Evolutionary conservation across 1,284 basidiomycete genomes (phyloP), one percentile per base, ranked within the genome.

Genomic region (Gastroboletus turbinatus): DNA sequence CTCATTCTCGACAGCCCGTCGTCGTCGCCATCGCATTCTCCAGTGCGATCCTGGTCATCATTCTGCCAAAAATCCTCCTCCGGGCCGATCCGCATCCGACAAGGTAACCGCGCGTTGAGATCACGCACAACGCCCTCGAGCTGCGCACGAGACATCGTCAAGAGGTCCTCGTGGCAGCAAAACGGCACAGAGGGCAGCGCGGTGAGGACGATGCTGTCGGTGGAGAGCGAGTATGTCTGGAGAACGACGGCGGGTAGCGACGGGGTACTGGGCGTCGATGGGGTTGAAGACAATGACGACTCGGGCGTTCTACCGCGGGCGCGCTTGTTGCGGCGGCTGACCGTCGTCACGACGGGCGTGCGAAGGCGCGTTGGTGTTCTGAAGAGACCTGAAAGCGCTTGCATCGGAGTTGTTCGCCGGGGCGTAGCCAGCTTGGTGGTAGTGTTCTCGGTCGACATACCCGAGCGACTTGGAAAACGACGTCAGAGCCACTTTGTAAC

Each of bases 161-260:
- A 58, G 40, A 85, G 78, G 60, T 85, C 83, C 53, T 82, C 82
- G 64, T 85, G 82, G 67, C 82, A 85, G 69, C 82, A 84, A 69
- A 85, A 85, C 0, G 82, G 83, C 4, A 77, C 64, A 27, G 68
- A 67, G 52, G 74, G 68, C 7, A 85, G 72, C 13, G 82, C 72
- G 0, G 81, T 85, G 62, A 85, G 81, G 46, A 84, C 73, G n/a
- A 85, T 71, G 9, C 77, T 79, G 59, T 82, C 82, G 13, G 77
- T 74, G 33, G 71, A 70, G 10, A 62, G 48, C 57, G 83, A 82
- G 47, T 80, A 75, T 57, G 79, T 82, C 66, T 84, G 82, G 5
- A 84, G 66, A 10, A 81, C 76, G 40, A 82, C 66, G 2, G 67
- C 49, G 2, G 70, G 68, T 4, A 69, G 50, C 9, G 52, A 50